Evolutionary conservation across 1,284 basidiomycete genomes (phyloP).

Genomic region (Ceratobasidium sp.): DNA sequence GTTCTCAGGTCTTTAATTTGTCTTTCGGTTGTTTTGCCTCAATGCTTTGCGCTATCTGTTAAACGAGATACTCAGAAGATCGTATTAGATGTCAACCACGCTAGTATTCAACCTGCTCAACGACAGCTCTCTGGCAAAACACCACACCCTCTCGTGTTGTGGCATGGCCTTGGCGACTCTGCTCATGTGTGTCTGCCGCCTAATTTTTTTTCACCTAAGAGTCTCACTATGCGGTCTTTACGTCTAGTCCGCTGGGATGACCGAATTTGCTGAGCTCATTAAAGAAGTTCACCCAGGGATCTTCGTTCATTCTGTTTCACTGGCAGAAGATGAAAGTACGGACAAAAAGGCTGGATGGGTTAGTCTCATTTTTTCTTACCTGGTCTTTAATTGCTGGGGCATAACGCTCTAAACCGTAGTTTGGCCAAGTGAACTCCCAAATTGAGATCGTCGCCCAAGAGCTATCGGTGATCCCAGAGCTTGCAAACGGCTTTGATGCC

Average conservation of each 20-base stretch:
- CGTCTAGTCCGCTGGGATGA: constrained; percentile 70
- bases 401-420: constrained; percentile 62
- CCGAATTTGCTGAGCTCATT: constrained; percentile 76
- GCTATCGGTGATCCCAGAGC: constrained; percentile 75
- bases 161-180: constrained; percentile 91
- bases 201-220: constrained; percentile 13
- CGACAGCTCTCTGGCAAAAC: constrained; percentile 1
- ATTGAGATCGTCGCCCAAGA: constrained; percentile 76
- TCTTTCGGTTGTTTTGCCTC: constrained; percentile 1
- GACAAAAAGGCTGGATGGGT: constrained; percentile 88
- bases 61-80: background rate
- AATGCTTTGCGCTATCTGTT: constrained; percentile 7
- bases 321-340: constrained; percentile 74
- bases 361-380: constrained; percentile 56
- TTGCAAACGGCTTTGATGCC: constrained; percentile 85
- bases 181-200: constrained; percentile 60
- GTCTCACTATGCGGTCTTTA: too few relatives aligned
- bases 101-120: background rate
- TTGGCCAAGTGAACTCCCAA: constrained; percentile 84
- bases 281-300: constrained; percentile 84
- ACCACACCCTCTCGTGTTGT: constrained; percentile 84
- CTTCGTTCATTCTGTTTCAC: constrained; percentile 85
- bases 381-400: background rate
- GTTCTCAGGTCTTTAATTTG: constrained; percentile 1
- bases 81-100: constrained; percentile 2